Conservation (phyloP, 768 basidiomycete species). For the Mycena latifolia region DNA sequence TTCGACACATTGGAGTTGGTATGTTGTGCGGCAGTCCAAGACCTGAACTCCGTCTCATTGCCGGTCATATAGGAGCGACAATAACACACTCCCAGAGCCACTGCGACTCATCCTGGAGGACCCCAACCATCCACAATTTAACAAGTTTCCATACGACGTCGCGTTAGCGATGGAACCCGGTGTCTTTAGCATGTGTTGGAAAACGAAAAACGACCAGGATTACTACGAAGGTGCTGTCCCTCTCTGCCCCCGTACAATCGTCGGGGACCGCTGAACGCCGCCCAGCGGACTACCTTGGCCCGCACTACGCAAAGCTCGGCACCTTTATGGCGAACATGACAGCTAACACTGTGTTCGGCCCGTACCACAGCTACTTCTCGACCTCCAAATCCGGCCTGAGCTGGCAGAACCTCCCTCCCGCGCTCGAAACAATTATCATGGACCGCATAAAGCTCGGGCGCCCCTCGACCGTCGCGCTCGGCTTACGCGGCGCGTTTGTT, state of each 20-base stretch:
- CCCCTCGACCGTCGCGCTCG: slow-evolving; percentile 20
- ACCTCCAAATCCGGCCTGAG: slow-evolving; percentile 7
- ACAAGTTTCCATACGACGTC: slow-evolving; percentile 19
- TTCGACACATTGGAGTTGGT: slow-evolving; percentile 11
- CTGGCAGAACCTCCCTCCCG: slow-evolving; percentile 25
- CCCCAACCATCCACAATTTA: slow-evolving; percentile 1
- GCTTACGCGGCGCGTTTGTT: slow-evolving; percentile 15
- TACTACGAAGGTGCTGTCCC: slow-evolving; percentile 27
- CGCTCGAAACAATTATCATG: slow-evolving; percentile 17
- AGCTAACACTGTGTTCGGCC: slow-evolving; percentile 18
- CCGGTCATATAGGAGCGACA: slow-evolving; percentile 14
- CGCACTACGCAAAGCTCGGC: slow-evolving; percentile 17
- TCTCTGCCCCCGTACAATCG: not conserved
- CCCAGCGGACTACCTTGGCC: slow-evolving; percentile 18
- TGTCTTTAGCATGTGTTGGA: slow-evolving; percentile 25
- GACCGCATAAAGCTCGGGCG: slow-evolving; percentile 24
- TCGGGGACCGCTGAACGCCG: no score
- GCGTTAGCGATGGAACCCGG: slow-evolving; percentile 28
- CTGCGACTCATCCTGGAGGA: slow-evolving; percentile 18
- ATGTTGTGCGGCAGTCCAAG: not conserved
- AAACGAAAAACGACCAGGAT: slow-evolving; percentile 5
- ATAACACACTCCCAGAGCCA: slow-evolving; percentile 13
- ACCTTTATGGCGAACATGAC: slow-evolving; percentile 14
- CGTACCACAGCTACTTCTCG: slow-evolving; percentile 28
- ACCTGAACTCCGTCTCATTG: no score